phyloP scores from a whole-genome alignment of 768 basidiomycete species.

The Sarcodon sp. region DNA sequence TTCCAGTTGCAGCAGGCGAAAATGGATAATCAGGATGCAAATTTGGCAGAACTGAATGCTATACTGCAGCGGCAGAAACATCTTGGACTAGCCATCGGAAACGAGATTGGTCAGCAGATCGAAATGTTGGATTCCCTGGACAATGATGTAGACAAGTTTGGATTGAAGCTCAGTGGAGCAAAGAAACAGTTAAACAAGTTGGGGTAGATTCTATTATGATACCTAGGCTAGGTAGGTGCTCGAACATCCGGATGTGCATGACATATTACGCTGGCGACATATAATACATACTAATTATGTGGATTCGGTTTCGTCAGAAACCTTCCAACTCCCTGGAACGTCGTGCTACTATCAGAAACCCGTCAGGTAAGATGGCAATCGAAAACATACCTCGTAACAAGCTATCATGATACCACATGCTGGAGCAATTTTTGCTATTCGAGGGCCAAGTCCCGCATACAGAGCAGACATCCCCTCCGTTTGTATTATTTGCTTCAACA shows the following conservation, averaged over 20 bases:
- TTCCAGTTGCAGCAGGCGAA: slow-evolving; percentile 69
- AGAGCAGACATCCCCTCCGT: slow-evolving; percentile 72
- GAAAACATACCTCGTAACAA: slow-evolving; percentile 68
- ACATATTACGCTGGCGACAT: background rate
- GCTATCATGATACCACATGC: slow-evolving; percentile 99
- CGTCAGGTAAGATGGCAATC: background rate
- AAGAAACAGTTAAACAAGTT: slow-evolving; percentile 78
- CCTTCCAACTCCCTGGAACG: slow-evolving; percentile 41
- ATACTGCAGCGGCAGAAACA: slow-evolving; percentile 78
- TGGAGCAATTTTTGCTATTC: slow-evolving; percentile 91
- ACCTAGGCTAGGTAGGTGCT: background rate
- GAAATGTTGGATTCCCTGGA: slow-evolving; percentile 76
- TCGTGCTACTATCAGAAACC: slow-evolving; percentile 2
- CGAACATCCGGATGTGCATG: background rate
- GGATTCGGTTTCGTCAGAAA: slow-evolving; percentile 25
- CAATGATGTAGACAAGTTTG: slow-evolving; percentile 64
- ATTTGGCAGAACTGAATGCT: slow-evolving; percentile 68
- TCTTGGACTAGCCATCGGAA: slow-evolving; percentile 75
- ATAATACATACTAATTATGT: too few relatives aligned
- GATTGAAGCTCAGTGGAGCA: slow-evolving; percentile 64
- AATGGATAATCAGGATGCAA: slow-evolving; percentile 74
- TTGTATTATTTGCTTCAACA: slow-evolving; percentile 56
- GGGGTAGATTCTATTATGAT: slow-evolving; percentile 25
- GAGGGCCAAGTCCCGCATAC: slow-evolving; percentile 76
- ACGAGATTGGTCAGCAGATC: slow-evolving; percentile 74